Evolutionary conservation across 768 basidiomycete species (phyloP), one percentile per base, ranked within the genome.

Genomic region (Auriscalpium vulgare): DNA sequence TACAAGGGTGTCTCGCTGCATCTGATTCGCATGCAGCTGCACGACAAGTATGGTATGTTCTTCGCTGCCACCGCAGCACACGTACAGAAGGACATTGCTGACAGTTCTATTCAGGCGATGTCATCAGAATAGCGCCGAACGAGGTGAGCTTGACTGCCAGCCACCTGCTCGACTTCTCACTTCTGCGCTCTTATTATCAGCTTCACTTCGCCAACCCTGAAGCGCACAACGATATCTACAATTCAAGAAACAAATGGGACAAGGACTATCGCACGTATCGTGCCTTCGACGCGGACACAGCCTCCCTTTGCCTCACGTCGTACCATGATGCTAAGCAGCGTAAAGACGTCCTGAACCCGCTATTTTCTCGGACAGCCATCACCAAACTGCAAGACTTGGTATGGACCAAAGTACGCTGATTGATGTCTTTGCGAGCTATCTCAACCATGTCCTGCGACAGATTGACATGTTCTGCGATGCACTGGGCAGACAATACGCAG

Each of bases 221-320:
- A 16, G 53, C 53, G 13, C 45, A n/a, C 19, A 37, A 47, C 45
- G 53, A 45, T 16, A 54, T 54, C 17, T 54, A 54, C 46, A 47
- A 54, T 13, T 11, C n/a, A 16, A 46, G 19, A 29, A 54, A 54
- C 35, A 54, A 54, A 19, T 54, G 53, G 53, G 53, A 54, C 53
- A 54, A 54, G 35, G 53, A 54, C 34, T 21, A 47, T 35, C 14
- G 19, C 6, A 19, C 47, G 1, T 54, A 54, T 45, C 35, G 53
- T 45, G 45, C 53, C n/a, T 54, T 54, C 36, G 46, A 47, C 46
- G 17, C 37, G 46, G 46, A 47, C 13, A 36, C 45, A 5, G 16
- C 43, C 8, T 19, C 53, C 13, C 11, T 54, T 45, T 43, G 53
- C 36, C 47, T 35, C 53, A n/a, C 47, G 34, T 36, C n/a, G n/a